A percentile compares a stretch with the other conserved stretches of the same genome.
These are phyloP conservation scores for Aspergillus phoenicis DNA, from an alignment of 2,329 filamentous ascomycete species.

Conservation along the genomic window DNA sequence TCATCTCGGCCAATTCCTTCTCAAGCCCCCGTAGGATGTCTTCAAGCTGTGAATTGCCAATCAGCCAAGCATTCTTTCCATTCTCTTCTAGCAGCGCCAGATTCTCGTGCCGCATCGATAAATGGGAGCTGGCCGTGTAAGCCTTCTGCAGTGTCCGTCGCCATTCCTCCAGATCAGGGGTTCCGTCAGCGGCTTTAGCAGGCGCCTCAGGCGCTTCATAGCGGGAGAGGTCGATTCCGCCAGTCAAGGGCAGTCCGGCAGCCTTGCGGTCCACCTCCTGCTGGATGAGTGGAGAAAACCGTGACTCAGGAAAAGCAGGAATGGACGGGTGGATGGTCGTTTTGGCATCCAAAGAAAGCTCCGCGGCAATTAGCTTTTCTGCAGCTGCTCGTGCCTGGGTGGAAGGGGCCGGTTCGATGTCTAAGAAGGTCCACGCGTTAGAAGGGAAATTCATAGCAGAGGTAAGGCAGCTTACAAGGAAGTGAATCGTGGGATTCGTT, in stretches of 20 bases:
- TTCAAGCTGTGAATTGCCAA: conserved; percentile 80
- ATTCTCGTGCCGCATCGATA: conserved; percentile 59
- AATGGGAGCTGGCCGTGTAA: conserved; percentile 61
- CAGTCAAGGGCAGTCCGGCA: conserved; percentile 59
- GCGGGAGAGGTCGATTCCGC: conserved; percentile 72
- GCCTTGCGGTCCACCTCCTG: conserved; percentile 70
- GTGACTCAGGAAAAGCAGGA: conserved; percentile 54
- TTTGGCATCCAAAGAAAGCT: conserved; percentile 57
- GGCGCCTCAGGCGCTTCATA: conserved; percentile 76
- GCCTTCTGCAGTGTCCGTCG: conserved; percentile 55
- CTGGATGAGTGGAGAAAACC: conserved; percentile 67
- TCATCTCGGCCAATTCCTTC: conserved; percentile 69
- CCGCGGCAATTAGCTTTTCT: conserved; percentile 68
- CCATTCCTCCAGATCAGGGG: conserved; percentile 50
- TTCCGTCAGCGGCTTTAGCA: conserved; percentile 37
- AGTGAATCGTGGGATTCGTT: conserved; percentile 76
- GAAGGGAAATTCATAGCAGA: conserved; percentile 11
- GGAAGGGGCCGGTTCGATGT: conserved; percentile 77
- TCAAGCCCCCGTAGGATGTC: conserved; percentile 70
- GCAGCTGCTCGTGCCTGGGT: conserved; percentile 64
- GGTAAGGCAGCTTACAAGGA: conserved; percentile 65
- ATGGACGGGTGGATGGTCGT: conserved; percentile 61
- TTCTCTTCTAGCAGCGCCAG: conserved; percentile 75
- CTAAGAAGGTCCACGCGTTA: conserved; percentile 49
- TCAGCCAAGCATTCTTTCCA: conserved; percentile 90